Conservation (phyloP, 177 flowering plant genomes). For the Vitis hybrid region DNA sequence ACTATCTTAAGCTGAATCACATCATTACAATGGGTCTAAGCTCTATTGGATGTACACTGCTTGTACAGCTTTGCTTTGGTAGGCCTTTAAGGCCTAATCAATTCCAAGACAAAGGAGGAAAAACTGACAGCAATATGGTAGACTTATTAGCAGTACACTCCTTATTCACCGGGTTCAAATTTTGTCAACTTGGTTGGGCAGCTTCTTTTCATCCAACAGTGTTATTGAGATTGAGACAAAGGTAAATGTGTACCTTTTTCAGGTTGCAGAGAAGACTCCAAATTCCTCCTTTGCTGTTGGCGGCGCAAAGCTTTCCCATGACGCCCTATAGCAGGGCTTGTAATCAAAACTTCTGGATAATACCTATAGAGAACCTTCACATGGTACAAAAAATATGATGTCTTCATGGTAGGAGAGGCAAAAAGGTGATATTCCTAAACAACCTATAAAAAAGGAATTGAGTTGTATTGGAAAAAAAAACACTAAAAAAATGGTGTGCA, state of each 20-base stretch:
- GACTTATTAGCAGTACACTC: slow-evolving; percentile 6
- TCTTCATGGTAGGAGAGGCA: not conserved
- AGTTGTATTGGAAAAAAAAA: too few relatives aligned
- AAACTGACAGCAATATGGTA: not conserved
- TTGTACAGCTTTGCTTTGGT: too few relatives aligned
- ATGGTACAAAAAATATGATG: not conserved
- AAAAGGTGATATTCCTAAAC: too few relatives aligned
- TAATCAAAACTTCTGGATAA: slow-evolving; percentile 50
- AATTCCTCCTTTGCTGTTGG: slow-evolving; percentile 45
- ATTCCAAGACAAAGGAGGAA: too few relatives aligned
- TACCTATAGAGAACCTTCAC: slow-evolving; percentile 59
- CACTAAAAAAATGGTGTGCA: too few relatives aligned
- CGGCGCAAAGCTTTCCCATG: slow-evolving; percentile 92
- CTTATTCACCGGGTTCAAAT: slow-evolving; percentile 10
- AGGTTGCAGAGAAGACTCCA: slow-evolving; percentile 22
- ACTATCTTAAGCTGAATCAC: too few relatives aligned
- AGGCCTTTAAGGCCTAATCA: too few relatives aligned
- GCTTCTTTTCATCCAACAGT: slow-evolving; percentile 9
- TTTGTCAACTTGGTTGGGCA: slow-evolving; percentile 5
- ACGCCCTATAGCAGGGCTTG: slow-evolving; percentile 74
- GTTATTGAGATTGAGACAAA: slow-evolving; percentile 1
- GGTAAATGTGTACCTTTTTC: slow-evolving; percentile 18
- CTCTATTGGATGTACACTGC: too few relatives aligned
- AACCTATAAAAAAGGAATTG: too few relatives aligned
- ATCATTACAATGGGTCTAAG: too few relatives aligned